These are phyloP conservation scores for Colletotrichum lentis DNA, from an alignment of 2,329 filamentous ascomycete species.

Conservation along the genomic window DNA sequence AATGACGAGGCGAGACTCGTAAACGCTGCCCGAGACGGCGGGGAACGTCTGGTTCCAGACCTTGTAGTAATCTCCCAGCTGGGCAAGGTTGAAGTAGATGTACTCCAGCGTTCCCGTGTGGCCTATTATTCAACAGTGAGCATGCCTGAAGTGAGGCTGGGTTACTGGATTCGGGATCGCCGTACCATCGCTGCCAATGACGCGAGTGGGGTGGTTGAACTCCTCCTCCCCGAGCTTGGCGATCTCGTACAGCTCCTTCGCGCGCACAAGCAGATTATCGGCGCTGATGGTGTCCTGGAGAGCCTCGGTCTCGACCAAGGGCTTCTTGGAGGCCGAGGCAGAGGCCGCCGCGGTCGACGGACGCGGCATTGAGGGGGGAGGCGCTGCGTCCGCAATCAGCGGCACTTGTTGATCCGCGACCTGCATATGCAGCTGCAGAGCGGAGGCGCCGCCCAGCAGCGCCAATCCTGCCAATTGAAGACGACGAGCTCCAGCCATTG, in stretches of 20 bases:
- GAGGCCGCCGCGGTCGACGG: constrained; percentile 14
- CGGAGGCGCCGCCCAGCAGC: constrained; percentile 28
- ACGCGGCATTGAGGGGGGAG: constrained; percentile 12
- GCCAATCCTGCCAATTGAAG: constrained; percentile 29
- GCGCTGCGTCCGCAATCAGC: constrained; percentile 30
- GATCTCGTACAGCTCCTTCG: constrained; percentile 68
- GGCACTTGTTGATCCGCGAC: constrained; percentile 29
- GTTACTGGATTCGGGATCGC: constrained; percentile 11
- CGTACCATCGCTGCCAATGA: constrained; percentile 72
- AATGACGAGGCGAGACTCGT: constrained; percentile 65
- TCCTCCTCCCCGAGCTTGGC: constrained; percentile 67
- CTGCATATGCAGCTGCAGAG: constrained; percentile 28
- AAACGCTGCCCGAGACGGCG: constrained; percentile 67
- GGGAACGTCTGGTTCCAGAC: constrained; percentile 71
- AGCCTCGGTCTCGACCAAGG: constrained; percentile 60
- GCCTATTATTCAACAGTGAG: constrained; percentile 51
- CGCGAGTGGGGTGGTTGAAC: constrained; percentile 73
- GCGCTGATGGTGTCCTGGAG: constrained; percentile 66
- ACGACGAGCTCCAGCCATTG: constrained; percentile 29
- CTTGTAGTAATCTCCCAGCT: constrained; percentile 68
- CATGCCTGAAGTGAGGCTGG: background rate
- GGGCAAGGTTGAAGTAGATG: constrained; percentile 63
- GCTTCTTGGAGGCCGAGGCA: constrained; percentile 42
- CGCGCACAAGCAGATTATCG: constrained; percentile 65
- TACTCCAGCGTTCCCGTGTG: constrained; percentile 72